phyloP scores from a whole-genome alignment of 192 early-diverging fungal genomes.

The Coemansia pectinata region DNA sequence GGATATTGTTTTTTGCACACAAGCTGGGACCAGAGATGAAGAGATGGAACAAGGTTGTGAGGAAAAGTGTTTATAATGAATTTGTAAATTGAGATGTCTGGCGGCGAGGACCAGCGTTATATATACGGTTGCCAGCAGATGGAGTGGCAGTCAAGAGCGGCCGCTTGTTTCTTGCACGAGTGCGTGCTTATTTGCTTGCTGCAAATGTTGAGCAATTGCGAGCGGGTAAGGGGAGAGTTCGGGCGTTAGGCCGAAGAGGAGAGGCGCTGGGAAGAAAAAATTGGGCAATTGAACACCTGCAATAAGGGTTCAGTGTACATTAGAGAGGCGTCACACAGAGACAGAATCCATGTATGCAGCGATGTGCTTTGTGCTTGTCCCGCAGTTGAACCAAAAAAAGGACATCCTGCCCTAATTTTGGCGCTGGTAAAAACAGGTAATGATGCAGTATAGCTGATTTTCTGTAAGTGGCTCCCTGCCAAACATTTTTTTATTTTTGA shows the following conservation, averaged over 20 bases:
- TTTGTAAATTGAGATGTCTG: neutral
- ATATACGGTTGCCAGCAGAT: neutral
- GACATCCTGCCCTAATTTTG: neutral
- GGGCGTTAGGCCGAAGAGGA: neutral
- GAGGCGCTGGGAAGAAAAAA: neutral
- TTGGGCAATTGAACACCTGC: neutral
- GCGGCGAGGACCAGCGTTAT: neutral
- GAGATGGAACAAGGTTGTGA: neutral
- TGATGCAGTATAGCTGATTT: neutral
- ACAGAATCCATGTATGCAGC: slow-evolving; percentile 6
- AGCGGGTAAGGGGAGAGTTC: neutral
- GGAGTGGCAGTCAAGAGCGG: neutral
- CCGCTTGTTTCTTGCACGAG: neutral
- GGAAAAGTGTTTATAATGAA: neutral
- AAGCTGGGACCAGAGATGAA: neutral
- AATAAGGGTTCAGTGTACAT: neutral
- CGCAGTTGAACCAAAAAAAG: neutral
- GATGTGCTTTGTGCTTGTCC: neutral
- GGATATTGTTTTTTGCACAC: neutral
- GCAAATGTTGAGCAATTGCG: slow-evolving; percentile 1
- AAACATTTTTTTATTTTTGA: neutral
- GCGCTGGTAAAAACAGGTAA: neutral
- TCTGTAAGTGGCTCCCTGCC: neutral
- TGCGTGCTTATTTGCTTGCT: neutral
- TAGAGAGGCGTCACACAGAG: neutral